Percentiles rank a stretch among this genome's conserved stretches.
Evolutionary conservation across 1,139 yeast genomes (phyloP).

Genomic region (Candida sp.): DNA sequence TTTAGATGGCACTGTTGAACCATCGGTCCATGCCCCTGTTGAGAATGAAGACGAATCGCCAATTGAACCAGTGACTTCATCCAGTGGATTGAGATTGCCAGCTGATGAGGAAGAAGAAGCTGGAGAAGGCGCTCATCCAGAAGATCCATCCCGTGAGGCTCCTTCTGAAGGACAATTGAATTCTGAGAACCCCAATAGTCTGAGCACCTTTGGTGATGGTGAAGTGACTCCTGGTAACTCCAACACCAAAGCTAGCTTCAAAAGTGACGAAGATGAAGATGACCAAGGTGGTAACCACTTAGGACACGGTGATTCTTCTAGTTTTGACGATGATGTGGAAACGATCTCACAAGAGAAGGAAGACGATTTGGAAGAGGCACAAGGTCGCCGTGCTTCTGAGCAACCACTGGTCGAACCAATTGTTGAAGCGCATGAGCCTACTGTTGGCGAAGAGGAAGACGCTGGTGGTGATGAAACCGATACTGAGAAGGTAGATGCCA

Average conservation of each 20-base stretch:
- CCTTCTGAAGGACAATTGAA: conserved; percentile 3
- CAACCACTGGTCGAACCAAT: neutral
- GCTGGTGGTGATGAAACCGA: conserved; percentile 3
- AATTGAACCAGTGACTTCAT: neutral
- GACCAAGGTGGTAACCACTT: conserved; percentile 12
- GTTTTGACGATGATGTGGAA: conserved; percentile 39
- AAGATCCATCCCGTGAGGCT: neutral
- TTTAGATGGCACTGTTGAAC: neutral
- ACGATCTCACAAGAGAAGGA: conserved; percentile 36
- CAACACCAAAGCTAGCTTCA: conserved; percentile 33
- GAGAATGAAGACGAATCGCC: neutral
- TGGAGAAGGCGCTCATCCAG: neutral
- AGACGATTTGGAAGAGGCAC: conserved; percentile 8
- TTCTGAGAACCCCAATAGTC: neutral
- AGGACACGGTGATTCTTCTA: conserved; percentile 18
- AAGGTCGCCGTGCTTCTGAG: neutral
- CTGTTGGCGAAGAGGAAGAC: conserved; percentile 7
- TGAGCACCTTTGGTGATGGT: conserved; percentile 26
- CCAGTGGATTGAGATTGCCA: neutral
- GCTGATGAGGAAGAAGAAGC: neutral
- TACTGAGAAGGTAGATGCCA: neutral
- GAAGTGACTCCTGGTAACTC: conserved; percentile 43
- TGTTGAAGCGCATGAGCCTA: neutral
- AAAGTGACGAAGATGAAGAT: conserved; percentile 30
- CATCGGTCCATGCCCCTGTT: neutral